Percentiles rank a stretch among this genome's conserved stretches.
Conservation (phyloP, 495 filamentous ascomycete species). For the Penicillium herquei region DNA sequence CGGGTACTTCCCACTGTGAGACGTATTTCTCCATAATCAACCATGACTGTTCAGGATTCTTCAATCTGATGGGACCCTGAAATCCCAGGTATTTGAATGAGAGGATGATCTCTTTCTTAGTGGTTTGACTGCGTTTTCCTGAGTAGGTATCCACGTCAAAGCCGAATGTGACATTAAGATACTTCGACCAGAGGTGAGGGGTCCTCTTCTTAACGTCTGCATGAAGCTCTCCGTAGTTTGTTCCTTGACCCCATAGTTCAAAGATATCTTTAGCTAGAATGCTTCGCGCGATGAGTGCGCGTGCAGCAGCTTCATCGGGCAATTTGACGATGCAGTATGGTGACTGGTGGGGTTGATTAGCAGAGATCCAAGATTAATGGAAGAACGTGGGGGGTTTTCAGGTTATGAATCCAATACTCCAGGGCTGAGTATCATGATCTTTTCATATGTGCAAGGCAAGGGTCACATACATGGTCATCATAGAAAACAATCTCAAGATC, state of each 20-base stretch:
- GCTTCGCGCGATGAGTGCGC: conserved; percentile 65
- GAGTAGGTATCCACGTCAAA: conserved; percentile 79
- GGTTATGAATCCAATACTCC: no score
- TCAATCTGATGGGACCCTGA: conserved; percentile 71
- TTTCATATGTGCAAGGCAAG: background rate
- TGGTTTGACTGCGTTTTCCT: conserved; percentile 56
- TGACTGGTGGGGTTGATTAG: conserved; percentile 53
- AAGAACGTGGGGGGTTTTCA: no score
- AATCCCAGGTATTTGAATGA: conserved; percentile 78
- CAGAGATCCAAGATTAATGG: background rate
- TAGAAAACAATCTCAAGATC: conserved; percentile 72
- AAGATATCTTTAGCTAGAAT: conserved; percentile 79
- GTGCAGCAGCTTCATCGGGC: conserved; percentile 61
- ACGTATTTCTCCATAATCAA: conserved; percentile 77
- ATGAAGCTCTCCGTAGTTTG: conserved; percentile 67
- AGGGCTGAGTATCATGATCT: no score
- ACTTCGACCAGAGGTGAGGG: conserved; percentile 61
- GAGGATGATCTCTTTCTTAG: conserved; percentile 71
- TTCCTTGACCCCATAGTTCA: conserved; percentile 82
- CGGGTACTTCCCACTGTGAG: conserved; percentile 33
- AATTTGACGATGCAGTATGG: conserved; percentile 82
- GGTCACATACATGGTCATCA: conserved; percentile 60
- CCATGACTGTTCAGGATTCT: conserved; percentile 68
- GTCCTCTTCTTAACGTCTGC: conserved; percentile 56
- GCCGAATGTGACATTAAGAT: conserved; percentile 65